Evolutionary conservation across 2,329 filamentous ascomycete species (phyloP).

Genomic region (Alternaria gansuensis): DNA sequence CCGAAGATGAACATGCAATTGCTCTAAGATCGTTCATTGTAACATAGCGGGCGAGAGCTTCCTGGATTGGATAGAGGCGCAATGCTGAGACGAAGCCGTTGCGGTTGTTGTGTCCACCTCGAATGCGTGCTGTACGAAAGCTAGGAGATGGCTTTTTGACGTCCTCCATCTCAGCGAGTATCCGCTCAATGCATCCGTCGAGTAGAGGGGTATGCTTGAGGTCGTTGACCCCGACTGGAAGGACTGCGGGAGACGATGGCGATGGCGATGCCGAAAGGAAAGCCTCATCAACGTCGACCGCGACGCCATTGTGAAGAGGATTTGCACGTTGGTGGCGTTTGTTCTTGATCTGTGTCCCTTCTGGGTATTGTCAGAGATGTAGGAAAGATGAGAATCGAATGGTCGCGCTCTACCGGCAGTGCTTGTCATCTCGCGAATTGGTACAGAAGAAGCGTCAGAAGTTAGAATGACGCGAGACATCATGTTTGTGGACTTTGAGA

Average conservation of each 20-base stretch:
- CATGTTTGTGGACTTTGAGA: background rate
- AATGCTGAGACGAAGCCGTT: background rate
- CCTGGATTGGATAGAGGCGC: background rate
- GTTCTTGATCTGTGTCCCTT: background rate
- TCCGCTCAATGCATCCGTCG: background rate
- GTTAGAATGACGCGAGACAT: background rate
- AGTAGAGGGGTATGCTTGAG: background rate
- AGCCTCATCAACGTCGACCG: no score
- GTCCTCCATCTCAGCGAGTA: background rate
- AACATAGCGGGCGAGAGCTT: background rate
- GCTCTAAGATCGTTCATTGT: background rate
- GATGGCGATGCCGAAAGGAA: background rate
- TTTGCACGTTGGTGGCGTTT: background rate
- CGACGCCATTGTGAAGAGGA: background rate
- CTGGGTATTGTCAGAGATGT: background rate
- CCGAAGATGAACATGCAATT: background rate
- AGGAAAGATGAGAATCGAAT: background rate
- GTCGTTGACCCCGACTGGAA: background rate
- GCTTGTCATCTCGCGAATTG: background rate
- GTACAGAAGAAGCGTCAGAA: background rate
- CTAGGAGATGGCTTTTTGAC: background rate
- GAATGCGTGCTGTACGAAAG: background rate
- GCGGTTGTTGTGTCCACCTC: background rate
- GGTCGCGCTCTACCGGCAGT: background rate
- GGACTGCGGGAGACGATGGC: background rate